Conservation (phyloP, 1,284 basidiomycete species). For the Naganishia albida region DNA sequence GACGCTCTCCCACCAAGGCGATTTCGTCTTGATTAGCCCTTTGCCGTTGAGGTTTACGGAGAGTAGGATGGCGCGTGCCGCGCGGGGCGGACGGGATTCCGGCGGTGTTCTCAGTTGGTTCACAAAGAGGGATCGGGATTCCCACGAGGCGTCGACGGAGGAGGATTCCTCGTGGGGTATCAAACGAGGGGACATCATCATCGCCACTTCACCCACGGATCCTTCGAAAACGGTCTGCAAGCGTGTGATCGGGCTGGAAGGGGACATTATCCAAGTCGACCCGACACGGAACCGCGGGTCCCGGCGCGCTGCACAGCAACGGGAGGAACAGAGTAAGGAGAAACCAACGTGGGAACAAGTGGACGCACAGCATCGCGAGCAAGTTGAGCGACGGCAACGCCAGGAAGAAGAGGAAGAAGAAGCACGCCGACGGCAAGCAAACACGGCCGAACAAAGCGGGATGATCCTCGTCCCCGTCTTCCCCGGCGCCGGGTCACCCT, state of each 20-base stretch:
- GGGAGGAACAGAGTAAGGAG: slow-evolving; percentile 45
- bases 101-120: neutral
- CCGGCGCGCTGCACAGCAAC: neutral
- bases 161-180: slow-evolving; percentile 43
- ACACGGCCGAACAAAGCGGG: neutral
- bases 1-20: slow-evolving; percentile 62
- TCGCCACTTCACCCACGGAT: slow-evolving; percentile 71
- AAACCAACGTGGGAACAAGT: slow-evolving; percentile 41
- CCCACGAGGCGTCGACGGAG: neutral
- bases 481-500: slow-evolving; percentile 14
- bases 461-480: slow-evolving; percentile 25
- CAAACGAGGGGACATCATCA: slow-evolving; percentile 77
- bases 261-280: slow-evolving; percentile 85
- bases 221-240: slow-evolving; percentile 79
- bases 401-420: neutral
- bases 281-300: slow-evolving; percentile 51
- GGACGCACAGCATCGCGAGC: slow-evolving; percentile 57
- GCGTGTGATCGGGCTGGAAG: slow-evolving; percentile 83
- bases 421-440: neutral
- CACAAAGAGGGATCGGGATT: neutral
- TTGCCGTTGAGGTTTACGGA: slow-evolving; percentile 50
- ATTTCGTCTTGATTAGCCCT: slow-evolving; percentile 59
- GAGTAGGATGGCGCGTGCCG: slow-evolving; percentile 5
- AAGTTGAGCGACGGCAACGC: slow-evolving; percentile 20
- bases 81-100: neutral